phyloP scores from a whole-genome alignment of 2,329 filamentous ascomycete genomes.

The Phyllosticta citriasiana region DNA sequence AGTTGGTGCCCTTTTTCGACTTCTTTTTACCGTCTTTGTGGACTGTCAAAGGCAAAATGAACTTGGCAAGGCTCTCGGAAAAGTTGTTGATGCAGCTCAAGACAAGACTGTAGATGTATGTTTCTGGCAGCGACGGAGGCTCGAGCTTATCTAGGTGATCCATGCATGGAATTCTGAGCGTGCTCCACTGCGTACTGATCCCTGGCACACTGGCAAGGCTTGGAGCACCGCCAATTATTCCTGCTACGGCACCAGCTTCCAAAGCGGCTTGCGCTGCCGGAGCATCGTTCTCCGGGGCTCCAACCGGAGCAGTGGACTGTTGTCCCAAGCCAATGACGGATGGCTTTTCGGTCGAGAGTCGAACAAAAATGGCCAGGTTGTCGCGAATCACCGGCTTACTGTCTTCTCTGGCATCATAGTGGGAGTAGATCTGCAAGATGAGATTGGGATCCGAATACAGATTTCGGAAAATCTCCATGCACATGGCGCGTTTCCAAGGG shows the following conservation, averaged over 20 bases:
- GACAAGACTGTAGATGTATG: conserved; percentile 84
- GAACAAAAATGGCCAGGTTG: conserved; percentile 80
- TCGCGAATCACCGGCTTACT: conserved; percentile 71
- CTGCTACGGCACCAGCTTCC: conserved; percentile 77
- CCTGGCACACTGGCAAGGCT: conserved; percentile 50
- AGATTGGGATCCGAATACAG: conserved; percentile 74
- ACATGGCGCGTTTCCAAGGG: conserved; percentile 78
- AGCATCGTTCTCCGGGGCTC: conserved; percentile 44
- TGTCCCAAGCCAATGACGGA: conserved; percentile 77
- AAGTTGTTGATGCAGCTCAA: conserved; percentile 81
- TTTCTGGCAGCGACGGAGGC: conserved; percentile 73
- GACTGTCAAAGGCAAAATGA: conserved; percentile 83
- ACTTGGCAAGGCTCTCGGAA: conserved; percentile 86
- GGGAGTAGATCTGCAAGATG: conserved; percentile 66
- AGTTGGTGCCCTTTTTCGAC: conserved; percentile 27
- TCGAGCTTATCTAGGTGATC: conserved; percentile 92
- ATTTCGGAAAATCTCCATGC: conserved; percentile 81
- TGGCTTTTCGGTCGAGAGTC: conserved; percentile 84
- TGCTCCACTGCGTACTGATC: conserved; percentile 87
- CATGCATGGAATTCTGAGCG: conserved; percentile 75
- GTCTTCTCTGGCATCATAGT: conserved; percentile 65
- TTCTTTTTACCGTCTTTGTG: conserved; percentile 51
- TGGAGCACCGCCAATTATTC: conserved; percentile 67
- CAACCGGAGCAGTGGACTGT: conserved; percentile 69
- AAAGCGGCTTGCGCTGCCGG: conserved; percentile 76